Base-by-base conservation (phyloP, 1,139 yeast species). In the Taphrina wiesneri region DNA sequence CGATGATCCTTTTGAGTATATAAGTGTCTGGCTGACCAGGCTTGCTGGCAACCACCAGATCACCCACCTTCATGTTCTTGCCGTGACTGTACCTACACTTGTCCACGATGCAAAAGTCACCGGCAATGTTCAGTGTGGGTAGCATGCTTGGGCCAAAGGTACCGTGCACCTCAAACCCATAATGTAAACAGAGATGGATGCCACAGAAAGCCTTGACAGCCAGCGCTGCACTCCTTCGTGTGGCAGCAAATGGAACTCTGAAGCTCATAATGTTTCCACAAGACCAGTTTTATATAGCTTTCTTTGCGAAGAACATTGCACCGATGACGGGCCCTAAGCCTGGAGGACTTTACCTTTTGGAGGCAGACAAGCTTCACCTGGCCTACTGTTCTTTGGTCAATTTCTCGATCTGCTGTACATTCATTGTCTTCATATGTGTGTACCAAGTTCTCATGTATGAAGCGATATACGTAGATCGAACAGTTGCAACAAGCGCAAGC, bases 1-100 rank as follows among this genome's bases (percentile, higher is more conserved):
- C 99, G 0, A 96, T 87, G 46, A 93, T 86, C 67, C 99, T 80
- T 74, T 93, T 93, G 74, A 98, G 93, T 2, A 93, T 96, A 67
- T 96, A 79, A 72, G 87, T 91, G 23, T 82, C 81, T 0, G 96
- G 96, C 70, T 89, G 95, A 1, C 96, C 90, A 0, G 99, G 99
- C 74, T 95, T 93, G 43, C 83, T 78, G 0, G 96, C 95, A 41
- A 93, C 95, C 2, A 95, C 83, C 68, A 95, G 82, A 74, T 93
- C 99, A 0, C 99, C 99, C 70, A 88, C 85, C 52, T 82, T 77
- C 19, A 90, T 75, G 21, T 80, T 80, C 66, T 87, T 77, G 1
- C 93, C 95, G 66, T 82, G 80, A 65, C 84, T 79, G 72, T 79
- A 79, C 51, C 75, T 73, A 51, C 76, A 70, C 75, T 90, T 93